A percentile compares a stretch with the other conserved stretches of the same genome.
These are phyloP conservation scores for Kodamaea nitidulidarum DNA, from an alignment of 805 yeast species.

Conservation along the genomic window DNA sequence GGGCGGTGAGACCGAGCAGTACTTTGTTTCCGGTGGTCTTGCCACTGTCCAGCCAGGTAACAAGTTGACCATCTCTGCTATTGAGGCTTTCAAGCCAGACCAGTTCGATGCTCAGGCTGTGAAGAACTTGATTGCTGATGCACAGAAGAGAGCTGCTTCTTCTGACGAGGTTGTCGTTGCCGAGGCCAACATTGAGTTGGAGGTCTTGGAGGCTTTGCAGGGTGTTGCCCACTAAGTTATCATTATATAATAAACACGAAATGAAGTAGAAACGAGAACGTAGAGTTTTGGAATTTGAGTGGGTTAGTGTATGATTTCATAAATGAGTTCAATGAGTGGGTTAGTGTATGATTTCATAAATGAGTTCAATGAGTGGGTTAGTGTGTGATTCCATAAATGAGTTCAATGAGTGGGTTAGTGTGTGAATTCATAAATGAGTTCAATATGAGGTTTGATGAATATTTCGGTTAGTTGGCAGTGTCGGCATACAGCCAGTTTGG, in stretches of 20 bases:
- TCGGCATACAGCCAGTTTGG: no score
- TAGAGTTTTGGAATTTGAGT: no score
- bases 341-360: no score
- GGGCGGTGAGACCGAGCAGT: slow-evolving; percentile 67
- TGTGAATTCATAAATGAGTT: no score
- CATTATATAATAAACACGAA: slow-evolving; percentile 1
- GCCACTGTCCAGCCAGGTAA: slow-evolving; percentile 96
- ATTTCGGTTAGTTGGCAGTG: no score
- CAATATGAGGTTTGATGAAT: no score
- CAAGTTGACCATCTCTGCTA: slow-evolving; percentile 81
- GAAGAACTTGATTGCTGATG: slow-evolving; percentile 81
- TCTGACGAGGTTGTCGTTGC: slow-evolving; percentile 87
- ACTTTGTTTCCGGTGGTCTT: slow-evolving; percentile 92
- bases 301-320: no score
- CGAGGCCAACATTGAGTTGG: slow-evolving; percentile 92
- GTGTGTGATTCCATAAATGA: no score
- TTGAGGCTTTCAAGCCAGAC: slow-evolving; percentile 91
- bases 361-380: no score
- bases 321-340: no score
- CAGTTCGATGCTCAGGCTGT: slow-evolving; percentile 78
- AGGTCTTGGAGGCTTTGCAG: slow-evolving; percentile 92
- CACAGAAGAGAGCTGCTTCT: slow-evolving; percentile 84
- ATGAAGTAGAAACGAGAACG: neutral
- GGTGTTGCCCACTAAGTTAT: slow-evolving; percentile 61
- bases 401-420: no score